Evolutionary conservation across 2,329 filamentous ascomycete genomes (phyloP).

Genomic region (Aureobasidium sp.): DNA sequence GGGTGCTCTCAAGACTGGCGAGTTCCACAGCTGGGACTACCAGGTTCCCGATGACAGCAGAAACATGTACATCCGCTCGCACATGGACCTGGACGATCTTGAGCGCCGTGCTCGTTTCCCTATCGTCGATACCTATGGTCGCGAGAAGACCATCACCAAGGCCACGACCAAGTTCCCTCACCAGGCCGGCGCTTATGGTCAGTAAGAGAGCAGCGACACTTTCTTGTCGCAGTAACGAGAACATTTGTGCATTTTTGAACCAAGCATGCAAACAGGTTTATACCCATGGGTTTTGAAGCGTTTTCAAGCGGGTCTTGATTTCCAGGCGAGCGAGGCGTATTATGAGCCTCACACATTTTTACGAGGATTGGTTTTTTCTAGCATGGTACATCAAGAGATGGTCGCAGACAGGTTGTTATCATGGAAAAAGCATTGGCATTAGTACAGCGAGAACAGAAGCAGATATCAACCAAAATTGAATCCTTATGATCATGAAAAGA

Average conservation of each 20-base stretch:
- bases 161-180: slow-evolving; percentile 20
- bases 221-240: background rate
- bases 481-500: background rate
- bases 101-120: slow-evolving; percentile 70
- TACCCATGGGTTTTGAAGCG: slow-evolving; percentile 6
- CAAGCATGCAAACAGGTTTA: background rate
- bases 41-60: slow-evolving; percentile 59
- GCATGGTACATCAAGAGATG: background rate
- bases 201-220: slow-evolving; percentile 16
- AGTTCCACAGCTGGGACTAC: slow-evolving; percentile 78
- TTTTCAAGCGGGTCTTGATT: slow-evolving; percentile 8
- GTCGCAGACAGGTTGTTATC: background rate
- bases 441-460: background rate
- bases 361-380: background rate
- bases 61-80: slow-evolving; percentile 71
- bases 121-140: slow-evolving; percentile 37
- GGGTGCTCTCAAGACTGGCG: slow-evolving; percentile 66
- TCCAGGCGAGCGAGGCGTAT: background rate
- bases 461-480: background rate
- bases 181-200: slow-evolving; percentile 26
- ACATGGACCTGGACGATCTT: slow-evolving; percentile 70
- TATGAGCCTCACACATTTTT: background rate
- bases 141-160: slow-evolving; percentile 20
- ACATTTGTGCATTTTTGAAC: background rate
- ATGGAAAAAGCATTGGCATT: background rate